A percentile compares a stretch with the other conserved stretches of the same genome.
Conservation (phyloP, 495 filamentous ascomycete genomes). For the Penicillium egyptiacum region DNA sequence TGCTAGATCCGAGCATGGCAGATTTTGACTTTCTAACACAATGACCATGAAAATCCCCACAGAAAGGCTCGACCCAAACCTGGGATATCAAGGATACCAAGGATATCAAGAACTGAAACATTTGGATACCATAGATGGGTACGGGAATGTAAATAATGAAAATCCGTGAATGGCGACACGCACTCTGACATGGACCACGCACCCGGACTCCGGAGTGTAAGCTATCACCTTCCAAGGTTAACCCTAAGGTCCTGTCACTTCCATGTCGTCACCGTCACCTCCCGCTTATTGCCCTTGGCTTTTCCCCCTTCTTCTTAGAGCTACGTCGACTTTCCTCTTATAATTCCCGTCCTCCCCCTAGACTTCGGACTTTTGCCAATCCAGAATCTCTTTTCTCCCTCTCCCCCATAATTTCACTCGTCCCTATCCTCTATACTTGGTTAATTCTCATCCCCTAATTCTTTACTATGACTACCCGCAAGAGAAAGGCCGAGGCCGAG, state of each 20-base stretch:
- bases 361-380: background rate
- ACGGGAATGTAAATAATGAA: constrained; percentile 20
- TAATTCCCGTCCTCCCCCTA: constrained; percentile 11
- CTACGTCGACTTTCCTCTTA: constrained; percentile 8
- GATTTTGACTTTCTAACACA: constrained; percentile 48
- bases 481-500: constrained; percentile 64
- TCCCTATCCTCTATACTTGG: background rate
- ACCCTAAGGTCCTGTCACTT: constrained; percentile 11
- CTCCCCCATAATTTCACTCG: constrained; percentile 5
- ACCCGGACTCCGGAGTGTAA: constrained; percentile 21
- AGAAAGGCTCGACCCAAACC: background rate
- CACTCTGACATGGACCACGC: constrained; percentile 20
- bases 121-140: background rate
- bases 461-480: constrained; percentile 58
- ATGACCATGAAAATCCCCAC: background rate
- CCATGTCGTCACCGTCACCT: constrained; percentile 33
- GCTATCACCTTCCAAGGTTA: constrained; percentile 16
- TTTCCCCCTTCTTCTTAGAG: constrained; percentile 18
- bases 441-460: constrained; percentile 8
- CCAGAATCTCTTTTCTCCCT: constrained; percentile 8
- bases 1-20: constrained; percentile 49
- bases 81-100: constrained; percentile 1
- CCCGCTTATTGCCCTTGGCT: constrained; percentile 26
- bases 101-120: background rate
- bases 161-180: constrained; percentile 13